These are phyloP conservation scores for Noccaea caerulescens DNA, from an alignment of 345 rosid genomes.

Conservation along the genomic window DNA sequence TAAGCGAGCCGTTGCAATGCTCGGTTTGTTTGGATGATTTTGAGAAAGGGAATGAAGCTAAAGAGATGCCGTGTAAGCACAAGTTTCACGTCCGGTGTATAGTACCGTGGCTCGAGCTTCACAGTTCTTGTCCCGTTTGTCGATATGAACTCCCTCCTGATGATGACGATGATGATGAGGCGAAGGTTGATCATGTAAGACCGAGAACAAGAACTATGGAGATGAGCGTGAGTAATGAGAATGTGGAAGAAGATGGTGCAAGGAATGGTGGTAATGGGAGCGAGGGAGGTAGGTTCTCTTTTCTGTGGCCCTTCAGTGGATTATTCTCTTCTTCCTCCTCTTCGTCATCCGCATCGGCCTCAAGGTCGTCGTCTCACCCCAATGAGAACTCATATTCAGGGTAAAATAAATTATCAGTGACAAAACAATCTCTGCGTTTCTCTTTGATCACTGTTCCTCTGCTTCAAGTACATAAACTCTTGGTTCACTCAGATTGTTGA, in stretches of 20 bases:
- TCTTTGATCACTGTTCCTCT: conserved; percentile 7
- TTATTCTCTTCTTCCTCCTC: conserved; percentile 74
- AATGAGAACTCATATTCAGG: conserved; percentile 48
- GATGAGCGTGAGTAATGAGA: conserved; percentile 28
- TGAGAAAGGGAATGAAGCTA: conserved; percentile 60
- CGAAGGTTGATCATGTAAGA: conserved; percentile 51
- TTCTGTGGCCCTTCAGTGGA: conserved; percentile 78
- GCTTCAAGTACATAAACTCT: conserved; percentile 36
- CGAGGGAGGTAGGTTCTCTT: conserved; percentile 70
- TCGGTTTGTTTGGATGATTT: conserved; percentile 49
- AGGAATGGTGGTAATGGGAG: conserved; percentile 34
- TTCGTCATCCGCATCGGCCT: conserved; percentile 30
- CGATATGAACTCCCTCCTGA: conserved; percentile 51
- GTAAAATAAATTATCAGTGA: not conserved
- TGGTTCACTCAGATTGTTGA: conserved; percentile 23
- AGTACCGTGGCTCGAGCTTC: conserved; percentile 63
- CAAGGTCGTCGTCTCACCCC: conserved; percentile 46
- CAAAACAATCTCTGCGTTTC: conserved; percentile 4
- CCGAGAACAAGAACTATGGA: conserved; percentile 33
- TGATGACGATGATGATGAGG: conserved; percentile 30
- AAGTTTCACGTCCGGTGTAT: conserved; percentile 62
- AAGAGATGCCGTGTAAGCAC: conserved; percentile 67
- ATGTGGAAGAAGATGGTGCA: conserved; percentile 52
- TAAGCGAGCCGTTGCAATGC: conserved; percentile 55
- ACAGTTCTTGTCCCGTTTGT: conserved; percentile 69